Base-by-base conservation (phyloP, 805 yeast genomes). In the Ogataea glucozyma region DNA sequence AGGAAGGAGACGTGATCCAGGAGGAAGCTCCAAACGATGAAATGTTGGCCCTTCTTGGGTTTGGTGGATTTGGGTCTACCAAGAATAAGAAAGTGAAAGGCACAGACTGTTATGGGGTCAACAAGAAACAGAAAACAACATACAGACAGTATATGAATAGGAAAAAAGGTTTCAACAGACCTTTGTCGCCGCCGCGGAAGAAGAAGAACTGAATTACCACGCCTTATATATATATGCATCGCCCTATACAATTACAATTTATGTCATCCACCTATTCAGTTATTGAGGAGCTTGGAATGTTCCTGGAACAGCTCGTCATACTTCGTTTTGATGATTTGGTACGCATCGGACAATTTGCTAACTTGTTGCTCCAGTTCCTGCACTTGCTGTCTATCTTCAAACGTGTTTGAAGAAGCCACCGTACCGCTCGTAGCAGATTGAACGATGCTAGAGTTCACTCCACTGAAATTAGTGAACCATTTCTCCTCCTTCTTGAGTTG, bases 81-180 rank as follows among this genome's bases (percentile, higher is more conserved):
- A 80, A 80, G 56, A 75, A 78, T 31, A 76, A 77, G 49, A 75
- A 76, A 34, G 84, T 79, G 5, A 60, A 60, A 26, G 81, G 79
- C 2, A 60, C 73, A 3, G 67, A 69, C 41, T 74, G 73, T 14
- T 61, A 56, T 20, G 81, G 79, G 1, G 65, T 67, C 0, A 64
- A 61, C 2, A 64, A 64, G 43, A 62, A 67, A 24, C 54, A 49
- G 7, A 67, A 67, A 41, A 63, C 76, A 0, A 71, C 71, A 30
- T 79, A 76, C 54, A 66, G 85, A 52, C 84, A 79, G 58, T 79
- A 79, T 48, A 78, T 78, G 79, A 79, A 78, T 54, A 62, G 82
- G 43, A 68, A 60, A 11, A 75, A 73, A 49, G 83, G 83, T 3
- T 77, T 76, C 58, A 78, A 77, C 51, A 61, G 83, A 41, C 72